Evolutionary conservation across 768 basidiomycete species (phyloP), one percentile per base, ranked within the genome.

Genomic region (Jaapia argillacea): DNA sequence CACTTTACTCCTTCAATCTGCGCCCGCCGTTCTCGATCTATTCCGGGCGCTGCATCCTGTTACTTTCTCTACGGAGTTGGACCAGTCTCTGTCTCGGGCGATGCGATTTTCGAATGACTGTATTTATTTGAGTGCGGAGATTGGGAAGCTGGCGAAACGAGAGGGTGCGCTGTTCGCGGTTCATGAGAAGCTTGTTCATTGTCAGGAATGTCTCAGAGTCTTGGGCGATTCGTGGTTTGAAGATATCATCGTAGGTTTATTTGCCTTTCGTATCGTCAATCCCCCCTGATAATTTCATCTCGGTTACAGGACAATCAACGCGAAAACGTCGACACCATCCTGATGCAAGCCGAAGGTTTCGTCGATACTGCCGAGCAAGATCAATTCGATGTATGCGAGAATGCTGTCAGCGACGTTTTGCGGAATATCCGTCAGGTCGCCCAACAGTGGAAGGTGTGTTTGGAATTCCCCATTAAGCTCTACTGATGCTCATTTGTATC

Each of bases 81-180:
- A 56, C 20, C 58, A 68, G 27, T 64, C 70, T 0, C 64, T 80
- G 6, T 75, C 75, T 16, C 61, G 68, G 22, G 67, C 72, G 1
- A 80, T 94, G 72, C 75, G 77, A 40, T 84, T 84, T 56, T 79
- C 86, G 14, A 96, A 96, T 57, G 84, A 93, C 48, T 88, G 81
- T 50, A 52, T 73, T 18, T 87, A 82, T 56, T 69, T 93, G 22
- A 69, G 68, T 24, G 59, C 62, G 18, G 73, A 82, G 51, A 57
- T 82, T 0, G 66, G 64, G 45, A 65, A 65, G 23, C 48, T 78
- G 18, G 61, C 59, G 37, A 49, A 54, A 33, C 10, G 31, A 33
- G 31, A 33, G 10, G 10, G 7, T 21, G 21, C 10, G 21, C 7
- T 21, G 13, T 12, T 21, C 20, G 12, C 37, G 7, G 59, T 72